Percentiles rank a stretch among this genome's conserved stretches.
Evolutionary conservation across 202 grass and related monocot genomes (phyloP).

Genomic region (Cymbopogon flexuosus): DNA sequence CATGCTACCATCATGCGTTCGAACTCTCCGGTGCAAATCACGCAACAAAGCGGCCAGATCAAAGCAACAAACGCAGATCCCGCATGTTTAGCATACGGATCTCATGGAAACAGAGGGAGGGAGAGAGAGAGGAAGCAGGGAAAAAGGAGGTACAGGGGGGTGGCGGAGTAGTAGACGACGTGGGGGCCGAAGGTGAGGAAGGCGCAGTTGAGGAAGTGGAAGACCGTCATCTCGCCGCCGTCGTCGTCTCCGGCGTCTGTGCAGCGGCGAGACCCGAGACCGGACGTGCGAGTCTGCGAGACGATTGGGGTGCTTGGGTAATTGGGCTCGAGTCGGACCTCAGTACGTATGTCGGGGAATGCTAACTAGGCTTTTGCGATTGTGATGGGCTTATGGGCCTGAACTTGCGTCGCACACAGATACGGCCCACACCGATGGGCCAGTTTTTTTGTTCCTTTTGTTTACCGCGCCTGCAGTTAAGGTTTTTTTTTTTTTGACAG

Average conservation of each 20-base stretch:
- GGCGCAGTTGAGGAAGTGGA: slow-evolving; percentile 98
- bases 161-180: slow-evolving; percentile 91
- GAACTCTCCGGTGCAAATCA: too few species aligned
- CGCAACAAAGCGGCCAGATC: too few species aligned
- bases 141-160: slow-evolving; percentile 49
- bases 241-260: slow-evolving; percentile 41
- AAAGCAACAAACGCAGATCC: slow-evolving; percentile 19
- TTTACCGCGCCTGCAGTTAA: too few species aligned
- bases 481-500: too few species aligned
- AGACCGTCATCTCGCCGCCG: slow-evolving; percentile 80
- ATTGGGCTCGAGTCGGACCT: slow-evolving; percentile 17
- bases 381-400: slow-evolving; percentile 1
- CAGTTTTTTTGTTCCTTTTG: too few species aligned
- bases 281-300: not conserved
- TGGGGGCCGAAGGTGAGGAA: slow-evolving; percentile 92
- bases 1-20: too few species aligned
- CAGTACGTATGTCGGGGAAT: not conserved
- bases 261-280: slow-evolving; percentile 22
- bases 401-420: not conserved
- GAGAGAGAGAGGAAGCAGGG: too few species aligned
- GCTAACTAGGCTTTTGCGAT: not conserved
- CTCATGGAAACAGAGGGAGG: not conserved
- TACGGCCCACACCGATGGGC: too few species aligned
- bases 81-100: slow-evolving; percentile 21
- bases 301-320: not conserved